Evolutionary conservation across 805 yeast species (phyloP).

Genomic region (Ogataea paradorogensis): DNA sequence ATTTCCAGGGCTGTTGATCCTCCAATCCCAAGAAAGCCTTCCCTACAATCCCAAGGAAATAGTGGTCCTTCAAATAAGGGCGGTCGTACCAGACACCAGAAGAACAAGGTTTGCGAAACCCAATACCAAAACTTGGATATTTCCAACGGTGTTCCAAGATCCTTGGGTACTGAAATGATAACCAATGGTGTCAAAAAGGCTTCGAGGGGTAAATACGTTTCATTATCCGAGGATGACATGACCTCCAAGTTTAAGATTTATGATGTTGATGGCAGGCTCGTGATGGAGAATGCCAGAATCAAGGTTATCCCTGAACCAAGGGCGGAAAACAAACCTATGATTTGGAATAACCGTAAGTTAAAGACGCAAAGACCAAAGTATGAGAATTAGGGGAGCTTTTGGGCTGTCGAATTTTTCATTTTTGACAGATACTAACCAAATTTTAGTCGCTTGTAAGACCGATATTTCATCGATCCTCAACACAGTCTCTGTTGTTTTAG

Average conservation of each 20-base stretch:
- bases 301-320: slow-evolving; percentile 27
- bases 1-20: slow-evolving; percentile 36
- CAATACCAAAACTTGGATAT: slow-evolving; percentile 44
- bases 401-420: slow-evolving; percentile 2
- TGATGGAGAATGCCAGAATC: slow-evolving; percentile 24
- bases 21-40: slow-evolving; percentile 21
- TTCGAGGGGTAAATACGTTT: slow-evolving; percentile 48
- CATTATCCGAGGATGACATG: slow-evolving; percentile 43
- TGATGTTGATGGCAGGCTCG: slow-evolving; percentile 40
- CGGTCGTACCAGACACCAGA: slow-evolving; percentile 15
- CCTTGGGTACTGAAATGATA: slow-evolving; percentile 42
- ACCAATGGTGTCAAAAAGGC: slow-evolving; percentile 45
- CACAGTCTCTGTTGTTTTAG: slow-evolving; percentile 12
- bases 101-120: slow-evolving; percentile 33
- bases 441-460: slow-evolving; percentile 12
- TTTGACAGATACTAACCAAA: slow-evolving; percentile 5
- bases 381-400: slow-evolving; percentile 7
- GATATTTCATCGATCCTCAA: slow-evolving; percentile 9
- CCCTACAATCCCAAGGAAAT: slow-evolving; percentile 15
- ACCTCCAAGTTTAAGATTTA: slow-evolving; percentile 41
- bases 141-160: slow-evolving; percentile 43
- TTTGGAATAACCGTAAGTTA: slow-evolving; percentile 27
- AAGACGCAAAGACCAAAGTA: slow-evolving; percentile 9
- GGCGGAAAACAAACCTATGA: slow-evolving; percentile 11
- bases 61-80: slow-evolving; percentile 23